These are phyloP conservation scores for Exophiala xenobiotica DNA, from an alignment of 2,329 filamentous ascomycete genomes.

Conservation along the genomic window DNA sequence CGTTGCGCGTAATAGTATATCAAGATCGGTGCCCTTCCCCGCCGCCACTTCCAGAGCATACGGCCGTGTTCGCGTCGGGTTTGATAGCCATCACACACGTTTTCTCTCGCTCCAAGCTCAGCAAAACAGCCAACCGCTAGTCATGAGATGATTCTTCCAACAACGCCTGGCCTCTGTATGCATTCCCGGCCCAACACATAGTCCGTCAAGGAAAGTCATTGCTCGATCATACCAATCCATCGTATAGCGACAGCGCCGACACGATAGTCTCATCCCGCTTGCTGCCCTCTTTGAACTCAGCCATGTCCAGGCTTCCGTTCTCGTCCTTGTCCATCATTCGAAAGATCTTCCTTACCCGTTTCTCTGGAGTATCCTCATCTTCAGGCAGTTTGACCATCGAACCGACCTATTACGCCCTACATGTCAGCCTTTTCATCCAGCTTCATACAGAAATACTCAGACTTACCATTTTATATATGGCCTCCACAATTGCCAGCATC, in stretches of 20 bases:
- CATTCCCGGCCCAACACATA: too few relatives aligned
- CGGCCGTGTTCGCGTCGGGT: neutral
- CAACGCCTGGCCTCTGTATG: too few relatives aligned
- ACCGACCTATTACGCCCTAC: constrained; percentile 66
- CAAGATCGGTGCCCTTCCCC: neutral
- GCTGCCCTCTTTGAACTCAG: constrained; percentile 98
- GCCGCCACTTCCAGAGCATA: neutral
- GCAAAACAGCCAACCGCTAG: neutral
- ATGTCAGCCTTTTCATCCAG: constrained; percentile 5
- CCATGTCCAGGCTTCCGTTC: constrained; percentile 93
- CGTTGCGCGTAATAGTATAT: neutral
- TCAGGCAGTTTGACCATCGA: constrained; percentile 99
- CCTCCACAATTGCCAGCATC: constrained; percentile 98
- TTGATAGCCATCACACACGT: neutral
- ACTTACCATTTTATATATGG: constrained; percentile 98
- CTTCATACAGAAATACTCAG: neutral
- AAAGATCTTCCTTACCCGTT: constrained; percentile 97
- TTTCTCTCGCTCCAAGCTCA: neutral
- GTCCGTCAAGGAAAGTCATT: neutral
- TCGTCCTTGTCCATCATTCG: constrained; percentile 99
- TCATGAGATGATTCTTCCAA: neutral
- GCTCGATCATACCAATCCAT: constrained; percentile 77
- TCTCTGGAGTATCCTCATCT: constrained; percentile 98
- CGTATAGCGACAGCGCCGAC: constrained; percentile 91
- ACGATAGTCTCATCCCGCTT: constrained; percentile 99